phyloP scores from a whole-genome alignment of 169 alveolate genomes.

The Eimeria maxima region DNA sequence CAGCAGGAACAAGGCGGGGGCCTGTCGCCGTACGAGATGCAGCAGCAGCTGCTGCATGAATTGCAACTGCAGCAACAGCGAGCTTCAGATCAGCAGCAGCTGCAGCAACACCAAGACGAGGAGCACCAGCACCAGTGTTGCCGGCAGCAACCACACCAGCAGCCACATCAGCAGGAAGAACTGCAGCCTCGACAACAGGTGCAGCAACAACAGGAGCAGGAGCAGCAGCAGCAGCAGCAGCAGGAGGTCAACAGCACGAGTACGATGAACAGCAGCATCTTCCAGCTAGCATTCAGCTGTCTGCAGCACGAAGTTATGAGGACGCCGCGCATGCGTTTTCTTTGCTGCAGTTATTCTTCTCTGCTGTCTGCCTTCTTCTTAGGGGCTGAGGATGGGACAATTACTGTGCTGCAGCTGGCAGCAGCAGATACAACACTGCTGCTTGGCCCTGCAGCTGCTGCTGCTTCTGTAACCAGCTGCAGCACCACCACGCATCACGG shows the following conservation, averaged over 20 bases:
- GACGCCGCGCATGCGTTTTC: not conserved
- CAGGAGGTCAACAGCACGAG: not conserved
- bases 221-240: not conserved
- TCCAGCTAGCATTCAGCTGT: constrained; percentile 12
- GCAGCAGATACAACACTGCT: not conserved
- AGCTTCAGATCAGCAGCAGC: not conserved
- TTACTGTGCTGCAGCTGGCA: constrained; percentile 52
- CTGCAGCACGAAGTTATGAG: constrained; percentile 32
- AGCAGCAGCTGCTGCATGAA: not conserved
- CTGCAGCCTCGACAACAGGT: no score
- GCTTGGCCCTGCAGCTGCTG: not conserved
- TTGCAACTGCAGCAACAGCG: not conserved
- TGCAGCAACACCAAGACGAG: not conserved
- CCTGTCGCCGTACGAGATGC: not conserved
- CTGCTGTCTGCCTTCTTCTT: constrained; percentile 1
- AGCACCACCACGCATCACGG: not conserved
- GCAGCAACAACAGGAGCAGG: no score
- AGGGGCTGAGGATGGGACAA: constrained; percentile 36
- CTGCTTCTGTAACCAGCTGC: constrained; percentile 10
- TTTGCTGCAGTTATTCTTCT: constrained; percentile 35
- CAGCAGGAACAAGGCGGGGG: not conserved
- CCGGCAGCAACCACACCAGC: no score
- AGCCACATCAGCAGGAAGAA: no score
- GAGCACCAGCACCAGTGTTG: not conserved
- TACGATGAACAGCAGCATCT: not conserved